Evolutionary conservation across 306 rosid genomes (phyloP).

Genomic region (Oemleria cerasiformis): DNA sequence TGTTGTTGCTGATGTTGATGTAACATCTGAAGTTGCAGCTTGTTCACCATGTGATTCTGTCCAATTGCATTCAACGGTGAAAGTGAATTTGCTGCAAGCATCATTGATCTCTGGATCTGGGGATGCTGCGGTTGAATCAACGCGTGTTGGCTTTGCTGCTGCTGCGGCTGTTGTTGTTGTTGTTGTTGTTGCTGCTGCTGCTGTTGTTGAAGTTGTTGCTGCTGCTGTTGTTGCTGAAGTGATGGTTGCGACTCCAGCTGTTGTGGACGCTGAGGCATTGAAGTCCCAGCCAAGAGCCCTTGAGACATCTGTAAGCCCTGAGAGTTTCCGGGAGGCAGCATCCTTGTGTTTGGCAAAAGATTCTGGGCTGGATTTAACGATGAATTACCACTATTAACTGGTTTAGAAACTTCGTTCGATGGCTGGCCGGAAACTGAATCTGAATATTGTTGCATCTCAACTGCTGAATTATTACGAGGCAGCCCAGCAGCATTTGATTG

Average conservation of each 20-base stretch:
- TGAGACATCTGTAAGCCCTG: slow-evolving; percentile 93
- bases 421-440: slow-evolving; percentile 61
- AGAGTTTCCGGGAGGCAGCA: slow-evolving; percentile 83
- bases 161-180: slow-evolving; percentile 39
- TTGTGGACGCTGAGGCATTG: slow-evolving; percentile 64
- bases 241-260: slow-evolving; percentile 70
- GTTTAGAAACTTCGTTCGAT: slow-evolving; percentile 61
- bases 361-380: slow-evolving; percentile 64
- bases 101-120: slow-evolving; percentile 75
- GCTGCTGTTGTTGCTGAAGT: slow-evolving; percentile 32
- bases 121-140: slow-evolving; percentile 70
- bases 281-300: slow-evolving; percentile 68
- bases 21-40: slow-evolving; percentile 53
- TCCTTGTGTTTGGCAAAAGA: slow-evolving; percentile 63
- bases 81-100: slow-evolving; percentile 65
- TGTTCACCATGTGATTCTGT: slow-evolving; percentile 68
- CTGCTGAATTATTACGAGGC: slow-evolving; percentile 44
- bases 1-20: slow-evolving; percentile 61
- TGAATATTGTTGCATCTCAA: slow-evolving; percentile 72
- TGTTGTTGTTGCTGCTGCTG: slow-evolving; percentile 39
- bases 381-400: slow-evolving; percentile 42
- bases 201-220: slow-evolving; percentile 22
- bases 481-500: slow-evolving; percentile 47
- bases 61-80: slow-evolving; percentile 65
- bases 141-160: slow-evolving; percentile 65